These are phyloP conservation scores for Thoreauomyces humboldtii DNA, from an alignment of 192 early-diverging fungal species.

Conservation along the genomic window DNA sequence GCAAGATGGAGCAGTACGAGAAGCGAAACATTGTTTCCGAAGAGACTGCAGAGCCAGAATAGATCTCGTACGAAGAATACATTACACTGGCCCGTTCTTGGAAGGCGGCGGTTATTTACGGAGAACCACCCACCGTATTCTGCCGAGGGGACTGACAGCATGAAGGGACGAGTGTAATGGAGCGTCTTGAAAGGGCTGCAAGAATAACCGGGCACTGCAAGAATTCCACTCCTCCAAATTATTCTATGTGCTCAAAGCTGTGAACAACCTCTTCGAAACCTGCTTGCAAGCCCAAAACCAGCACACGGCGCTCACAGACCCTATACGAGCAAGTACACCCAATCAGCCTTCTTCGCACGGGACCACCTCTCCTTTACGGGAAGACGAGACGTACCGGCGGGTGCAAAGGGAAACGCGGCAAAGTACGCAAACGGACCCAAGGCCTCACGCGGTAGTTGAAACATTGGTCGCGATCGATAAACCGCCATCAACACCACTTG, in stretches of 20 bases:
- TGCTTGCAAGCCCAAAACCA: slow-evolving; percentile 71
- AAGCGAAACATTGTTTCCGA: slow-evolving; percentile 9
- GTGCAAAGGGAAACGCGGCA: slow-evolving; percentile 71
- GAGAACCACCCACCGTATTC: too few relatives aligned
- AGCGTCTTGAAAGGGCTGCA: too few relatives aligned
- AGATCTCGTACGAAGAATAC: too few relatives aligned
- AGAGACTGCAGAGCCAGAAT: neutral
- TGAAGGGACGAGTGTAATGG: too few relatives aligned
- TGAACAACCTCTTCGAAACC: neutral
- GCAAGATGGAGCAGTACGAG: slow-evolving; percentile 15
- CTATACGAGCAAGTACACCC: slow-evolving; percentile 34
- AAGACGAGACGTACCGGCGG: slow-evolving; percentile 44
- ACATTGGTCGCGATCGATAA: slow-evolving; percentile 68
- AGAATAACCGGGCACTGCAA: too few relatives aligned
- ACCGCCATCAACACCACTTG: slow-evolving; percentile 63
- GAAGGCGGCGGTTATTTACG: too few relatives aligned
- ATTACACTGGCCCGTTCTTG: too few relatives aligned
- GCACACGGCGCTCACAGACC: slow-evolving; percentile 71
- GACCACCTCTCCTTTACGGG: neutral
- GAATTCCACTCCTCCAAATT: too few relatives aligned
- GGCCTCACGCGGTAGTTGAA: slow-evolving; percentile 75
- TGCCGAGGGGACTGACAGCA: too few relatives aligned
- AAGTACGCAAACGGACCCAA: slow-evolving; percentile 71
- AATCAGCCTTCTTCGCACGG: neutral
- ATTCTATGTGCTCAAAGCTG: neutral